Evolutionary conservation across 129 eudicot genomes (phyloP), one percentile per base, ranked within the genome.

Genomic region (Saposhnikovia divaricata): DNA sequence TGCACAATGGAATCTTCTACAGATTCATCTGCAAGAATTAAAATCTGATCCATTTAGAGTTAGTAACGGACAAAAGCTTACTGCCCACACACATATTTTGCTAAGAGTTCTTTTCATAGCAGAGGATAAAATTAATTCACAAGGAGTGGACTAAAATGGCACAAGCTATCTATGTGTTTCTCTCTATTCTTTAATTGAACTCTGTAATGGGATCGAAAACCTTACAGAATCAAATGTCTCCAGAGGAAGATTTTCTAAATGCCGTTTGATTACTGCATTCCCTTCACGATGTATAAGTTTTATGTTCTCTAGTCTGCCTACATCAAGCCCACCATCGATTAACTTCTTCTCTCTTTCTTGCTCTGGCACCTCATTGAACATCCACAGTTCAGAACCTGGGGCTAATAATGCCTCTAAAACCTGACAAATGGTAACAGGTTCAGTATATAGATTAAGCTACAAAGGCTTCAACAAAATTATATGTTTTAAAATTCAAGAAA

Each of bases 11-110:
- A 95, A 83, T 95, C 97, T 87, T 95, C 97, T 12, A 95, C 87
- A 19, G 97, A 92, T 87, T 95, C 99, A 85, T 95, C 99, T 95
- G 99, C 99, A 88, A 95, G 99, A 87, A 95, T 95, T 71, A 95
- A 75, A 79, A 95, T 95, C 97, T 95, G 90, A 28, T 87, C 81
- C 83, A 81, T 82, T 79, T 78, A 85, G 89, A 87, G 97, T 94
- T 92, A 94, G 97, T 90, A 85, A 86, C 37, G 76, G 75, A 84
- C 68, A 34, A 77, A 80, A 27, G 28, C 23, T 66, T 37, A 47
- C 48, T 15, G 43, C 19, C 44, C n/a, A 43, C 1, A 73, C 37
- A 40, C 19, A 73, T 3, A 25, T 40, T 39, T 48, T 5, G 21
- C 73, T 14, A 31, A 31, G 12, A 27, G 42, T 27, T 74, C 2